phyloP scores from a whole-genome alignment of 768 basidiomycete species.

The Suillus occidentalis region DNA sequence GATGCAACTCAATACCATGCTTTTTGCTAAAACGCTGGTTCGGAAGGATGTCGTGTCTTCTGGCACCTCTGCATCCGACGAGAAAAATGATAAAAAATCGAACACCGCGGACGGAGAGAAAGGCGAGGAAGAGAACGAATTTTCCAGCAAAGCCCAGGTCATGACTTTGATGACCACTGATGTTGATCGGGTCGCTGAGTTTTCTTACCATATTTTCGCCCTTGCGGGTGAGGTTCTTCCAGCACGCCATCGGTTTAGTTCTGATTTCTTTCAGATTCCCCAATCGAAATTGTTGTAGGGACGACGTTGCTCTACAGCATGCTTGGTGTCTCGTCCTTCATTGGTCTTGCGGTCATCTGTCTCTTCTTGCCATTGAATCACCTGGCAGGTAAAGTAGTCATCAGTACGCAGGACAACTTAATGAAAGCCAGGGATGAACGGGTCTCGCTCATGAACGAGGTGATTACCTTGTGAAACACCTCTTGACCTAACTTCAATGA shows the following conservation, averaged over 20 bases:
- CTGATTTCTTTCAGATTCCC: conserved; percentile 53
- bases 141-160: conserved; percentile 73
- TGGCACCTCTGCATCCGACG: conserved; percentile 23
- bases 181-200: conserved; percentile 86
- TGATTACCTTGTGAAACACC: conserved; percentile 18
- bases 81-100: conserved; percentile 22
- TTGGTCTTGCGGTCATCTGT: conserved; percentile 75
- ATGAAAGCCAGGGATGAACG: conserved; percentile 94
- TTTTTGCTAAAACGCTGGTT: conserved; percentile 84
- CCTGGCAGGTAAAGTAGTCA: conserved; percentile 76
- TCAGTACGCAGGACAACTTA: conserved; percentile 76
- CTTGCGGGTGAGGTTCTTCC: conserved; percentile 55
- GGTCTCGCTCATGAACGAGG: conserved; percentile 89
- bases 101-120: conserved; percentile 16
- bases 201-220: conserved; percentile 75
- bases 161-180: conserved; percentile 98
- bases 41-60: conserved; percentile 81
- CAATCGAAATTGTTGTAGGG: conserved; percentile 76
- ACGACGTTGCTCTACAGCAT: conserved; percentile 74
- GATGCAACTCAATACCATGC: conserved; percentile 77
- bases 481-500: neutral
- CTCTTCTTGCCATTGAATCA: conserved; percentile 80
- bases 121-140: conserved; percentile 48
- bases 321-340: conserved; percentile 75
- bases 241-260: neutral